Evolutionary conservation across 2,329 filamentous ascomycete genomes (phyloP).

Genomic region (Fusarium sp.): DNA sequence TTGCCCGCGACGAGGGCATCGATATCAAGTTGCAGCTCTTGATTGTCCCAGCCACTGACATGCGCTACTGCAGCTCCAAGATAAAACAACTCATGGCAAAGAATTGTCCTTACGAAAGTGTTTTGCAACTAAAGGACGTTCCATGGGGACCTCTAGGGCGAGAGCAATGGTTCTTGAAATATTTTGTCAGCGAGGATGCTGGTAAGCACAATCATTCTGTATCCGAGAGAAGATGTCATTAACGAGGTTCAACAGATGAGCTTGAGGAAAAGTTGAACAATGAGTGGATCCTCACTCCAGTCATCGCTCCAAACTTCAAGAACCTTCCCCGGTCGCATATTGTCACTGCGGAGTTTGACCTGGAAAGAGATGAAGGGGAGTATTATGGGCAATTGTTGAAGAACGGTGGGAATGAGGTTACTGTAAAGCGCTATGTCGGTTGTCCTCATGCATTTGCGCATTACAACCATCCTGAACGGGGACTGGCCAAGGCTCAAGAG

Average conservation of each 20-base stretch:
- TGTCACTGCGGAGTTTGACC: neutral
- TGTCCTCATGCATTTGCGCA: constrained; percentile 2
- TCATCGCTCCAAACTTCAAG: neutral
- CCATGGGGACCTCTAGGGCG: neutral
- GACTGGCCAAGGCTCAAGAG: neutral
- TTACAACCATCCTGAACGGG: neutral
- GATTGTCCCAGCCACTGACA: neutral
- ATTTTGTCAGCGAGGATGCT: neutral
- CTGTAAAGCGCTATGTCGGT: neutral
- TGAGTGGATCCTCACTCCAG: neutral
- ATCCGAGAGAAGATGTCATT: rapidly evolving
- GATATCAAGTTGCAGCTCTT: neutral
- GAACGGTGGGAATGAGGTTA: neutral
- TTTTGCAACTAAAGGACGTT: rapidly evolving
- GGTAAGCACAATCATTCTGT: rapidly evolving
- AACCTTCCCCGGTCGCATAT: neutral
- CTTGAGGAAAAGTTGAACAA: neutral
- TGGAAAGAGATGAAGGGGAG: constrained; percentile 1
- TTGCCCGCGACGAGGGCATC: neutral
- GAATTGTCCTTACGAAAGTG: neutral
- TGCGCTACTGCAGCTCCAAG: neutral
- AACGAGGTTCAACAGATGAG: neutral
- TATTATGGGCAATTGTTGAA: neutral
- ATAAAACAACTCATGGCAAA: neutral
- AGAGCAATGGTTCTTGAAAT: neutral